phyloP scores from a whole-genome alignment of 768 basidiomycete species.

The Fomitopsis serialis region DNA sequence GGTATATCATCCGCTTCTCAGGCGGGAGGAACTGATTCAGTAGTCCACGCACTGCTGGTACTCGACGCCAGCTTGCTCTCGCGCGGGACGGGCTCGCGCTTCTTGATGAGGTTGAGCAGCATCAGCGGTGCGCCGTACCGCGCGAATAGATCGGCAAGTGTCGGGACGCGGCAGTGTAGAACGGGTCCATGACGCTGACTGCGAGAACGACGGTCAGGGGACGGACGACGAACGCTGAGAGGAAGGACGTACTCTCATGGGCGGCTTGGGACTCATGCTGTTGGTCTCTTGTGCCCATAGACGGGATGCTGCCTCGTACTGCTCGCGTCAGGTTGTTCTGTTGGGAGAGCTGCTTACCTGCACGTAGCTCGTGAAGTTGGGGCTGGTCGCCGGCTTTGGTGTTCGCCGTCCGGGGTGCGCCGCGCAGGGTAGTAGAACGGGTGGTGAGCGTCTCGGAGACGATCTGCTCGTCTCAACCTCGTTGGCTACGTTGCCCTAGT shows the following conservation, averaged over 20 bases:
- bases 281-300: slow-evolving; percentile 95
- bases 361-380: slow-evolving; percentile 92
- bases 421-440: slow-evolving; percentile 74
- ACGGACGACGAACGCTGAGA: background rate
- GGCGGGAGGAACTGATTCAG: slow-evolving; percentile 91
- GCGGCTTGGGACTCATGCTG: slow-evolving; percentile 87
- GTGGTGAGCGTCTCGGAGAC: slow-evolving; percentile 88
- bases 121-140: slow-evolving; percentile 89
- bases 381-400: slow-evolving; percentile 47
- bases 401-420: slow-evolving; percentile 26
- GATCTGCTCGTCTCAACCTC: slow-evolving; percentile 99
- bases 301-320: slow-evolving; percentile 95
- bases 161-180: slow-evolving; percentile 85
- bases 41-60: slow-evolving; percentile 91
- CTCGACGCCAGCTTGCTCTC: slow-evolving; percentile 90
- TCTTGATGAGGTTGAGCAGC: slow-evolving; percentile 93
- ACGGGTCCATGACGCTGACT: slow-evolving; percentile 95
- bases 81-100: slow-evolving; percentile 68
- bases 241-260: slow-evolving; percentile 81
- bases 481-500: slow-evolving; percentile 93
- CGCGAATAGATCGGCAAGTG: slow-evolving; percentile 91
- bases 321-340: background rate
- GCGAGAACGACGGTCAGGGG: slow-evolving; percentile 1
- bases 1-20: slow-evolving; percentile 83
- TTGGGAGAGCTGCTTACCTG: slow-evolving; percentile 46